Base-by-base conservation (phyloP, 176 grass and related monocot species). In the Cocos nucifera region DNA sequence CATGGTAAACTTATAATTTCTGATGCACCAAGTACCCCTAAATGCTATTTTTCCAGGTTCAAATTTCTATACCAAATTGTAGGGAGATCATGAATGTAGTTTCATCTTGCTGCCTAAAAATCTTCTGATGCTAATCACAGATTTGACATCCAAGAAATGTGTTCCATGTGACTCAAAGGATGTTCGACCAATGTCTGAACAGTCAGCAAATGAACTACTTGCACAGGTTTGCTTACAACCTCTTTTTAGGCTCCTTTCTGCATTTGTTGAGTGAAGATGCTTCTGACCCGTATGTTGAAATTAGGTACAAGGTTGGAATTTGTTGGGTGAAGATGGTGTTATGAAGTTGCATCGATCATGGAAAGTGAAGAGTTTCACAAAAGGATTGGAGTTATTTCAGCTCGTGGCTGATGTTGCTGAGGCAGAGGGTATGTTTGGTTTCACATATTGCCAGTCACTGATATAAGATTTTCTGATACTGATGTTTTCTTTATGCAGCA, bases 361-460 rank as follows among this genome's bases (percentile, higher is more conserved):
- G 87, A 97, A 91, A 75, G 78, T 88, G 61, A 91, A 91, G 71
- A 91, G 67, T 75, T 97, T 97, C 76, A 67, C 68, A 8, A 83
- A 97, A 83, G 87, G 87, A 28, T 67, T 97, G 15, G 92, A 97
- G 69, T 85, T 97, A 30, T 80, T 97, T 91, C 78, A 91, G 59
- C 81, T 97, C 21, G 68, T 97, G 61, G 81, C 78, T 74, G 72
- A 75, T 78, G 52, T 88, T 71, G 87, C 84, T 63, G 93, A 97
- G 75, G 78, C 65, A 78, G 69, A 97, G 87, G 87, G 92, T 97
- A 68, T 27, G 26, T 52, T 4, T 53, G 5, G 49, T 10, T 52
- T 4, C 22, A 18, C 63, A n/a, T 18, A 6, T 30, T 30, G 28
- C 28, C 28, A 30, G 28, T 30, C 28, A 30, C 9, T 51, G 20